phyloP scores from a whole-genome alignment of 495 filamentous ascomycete species.

The Bombardia bombarda region DNA sequence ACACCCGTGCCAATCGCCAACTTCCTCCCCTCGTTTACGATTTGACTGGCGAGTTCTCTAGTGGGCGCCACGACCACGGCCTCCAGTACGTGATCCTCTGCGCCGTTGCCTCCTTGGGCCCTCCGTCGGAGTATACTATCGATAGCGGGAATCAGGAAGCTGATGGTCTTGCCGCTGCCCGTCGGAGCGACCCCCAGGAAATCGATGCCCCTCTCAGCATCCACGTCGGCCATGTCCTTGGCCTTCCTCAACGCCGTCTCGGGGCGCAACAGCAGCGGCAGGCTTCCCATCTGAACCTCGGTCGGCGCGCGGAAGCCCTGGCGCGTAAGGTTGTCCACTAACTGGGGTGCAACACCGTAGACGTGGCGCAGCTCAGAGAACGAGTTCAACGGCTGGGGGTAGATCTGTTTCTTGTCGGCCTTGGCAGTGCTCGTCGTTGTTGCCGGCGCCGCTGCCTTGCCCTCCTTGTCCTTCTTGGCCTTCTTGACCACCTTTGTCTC shows the following conservation, averaged over 20 bases:
- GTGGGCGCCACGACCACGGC: constrained; percentile 83
- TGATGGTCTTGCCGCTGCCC: constrained; percentile 93
- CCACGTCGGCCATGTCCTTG: constrained; percentile 16
- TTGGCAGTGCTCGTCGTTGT: constrained; percentile 18
- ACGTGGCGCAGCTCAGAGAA: constrained; percentile 62
- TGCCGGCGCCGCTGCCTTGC: constrained; percentile 24
- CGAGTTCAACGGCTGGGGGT: constrained; percentile 66
- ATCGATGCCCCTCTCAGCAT: constrained; percentile 43
- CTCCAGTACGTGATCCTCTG: constrained; percentile 44
- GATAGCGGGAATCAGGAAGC: constrained; percentile 81
- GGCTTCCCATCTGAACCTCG: constrained; percentile 81
- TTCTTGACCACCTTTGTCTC: constrained; percentile 21
- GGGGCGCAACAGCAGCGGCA: constrained; percentile 66
- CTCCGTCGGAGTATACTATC: constrained; percentile 56
- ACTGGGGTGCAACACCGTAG: constrained; percentile 60
- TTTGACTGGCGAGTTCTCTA: constrained; percentile 84
- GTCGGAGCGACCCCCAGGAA: constrained; percentile 86
- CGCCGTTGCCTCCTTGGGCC: constrained; percentile 21
- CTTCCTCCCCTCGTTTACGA: constrained; percentile 86
- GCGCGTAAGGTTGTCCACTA: constrained; percentile 70
- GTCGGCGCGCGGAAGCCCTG: constrained; percentile 85
- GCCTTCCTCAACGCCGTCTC: constrained; percentile 31
- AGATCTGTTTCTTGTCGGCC: constrained; percentile 42
- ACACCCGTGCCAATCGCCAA: constrained; percentile 69
- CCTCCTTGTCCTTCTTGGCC: constrained; percentile 34